A percentile compares a stretch with the other conserved stretches of the same genome.
Conservation (phyloP, 1,284 basidiomycete species). For the Trichosporon sp. region DNA sequence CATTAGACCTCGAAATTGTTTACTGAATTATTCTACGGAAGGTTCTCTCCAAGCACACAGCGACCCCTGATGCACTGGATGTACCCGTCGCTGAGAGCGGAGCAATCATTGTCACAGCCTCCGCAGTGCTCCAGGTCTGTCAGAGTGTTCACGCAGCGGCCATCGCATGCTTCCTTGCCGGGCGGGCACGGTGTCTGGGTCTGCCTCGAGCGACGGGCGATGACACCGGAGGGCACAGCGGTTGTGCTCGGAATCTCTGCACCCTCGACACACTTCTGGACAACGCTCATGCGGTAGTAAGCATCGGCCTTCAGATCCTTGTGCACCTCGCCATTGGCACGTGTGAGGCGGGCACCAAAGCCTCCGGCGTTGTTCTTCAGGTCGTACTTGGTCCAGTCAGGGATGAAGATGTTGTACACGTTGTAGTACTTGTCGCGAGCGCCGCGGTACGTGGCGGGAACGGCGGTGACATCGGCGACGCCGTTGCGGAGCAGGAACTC, state of each 20-base stretch:
- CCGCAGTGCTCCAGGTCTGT: background rate
- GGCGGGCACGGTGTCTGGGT: background rate
- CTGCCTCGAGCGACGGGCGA: background rate
- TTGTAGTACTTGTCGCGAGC: slow-evolving; percentile 21
- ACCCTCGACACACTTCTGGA: slow-evolving; percentile 22
- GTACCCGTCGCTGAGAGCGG: background rate
- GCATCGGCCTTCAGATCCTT: slow-evolving; percentile 20
- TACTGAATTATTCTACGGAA: background rate
- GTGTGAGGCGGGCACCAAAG: slow-evolving; percentile 21
- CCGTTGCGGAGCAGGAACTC: slow-evolving; percentile 22
- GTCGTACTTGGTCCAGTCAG: slow-evolving; percentile 2
- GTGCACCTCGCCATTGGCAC: slow-evolving; percentile 18
- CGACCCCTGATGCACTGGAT: background rate
- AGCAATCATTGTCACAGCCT: background rate
- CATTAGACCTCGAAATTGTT: no score
- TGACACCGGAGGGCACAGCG: slow-evolving; percentile 4
- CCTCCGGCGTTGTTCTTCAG: slow-evolving; percentile 8
- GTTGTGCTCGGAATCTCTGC: slow-evolving; percentile 23
- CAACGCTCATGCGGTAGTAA: slow-evolving; percentile 14
- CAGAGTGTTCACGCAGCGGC: background rate
- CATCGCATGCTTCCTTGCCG: background rate
- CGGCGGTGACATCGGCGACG: background rate
- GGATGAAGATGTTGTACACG: slow-evolving; percentile 22
- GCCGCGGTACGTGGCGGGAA: slow-evolving; percentile 22
- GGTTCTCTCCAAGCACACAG: slow-evolving; percentile 2